phyloP scores from a whole-genome alignment of 78 protist genomes.

The Guillardia theta region DNA sequence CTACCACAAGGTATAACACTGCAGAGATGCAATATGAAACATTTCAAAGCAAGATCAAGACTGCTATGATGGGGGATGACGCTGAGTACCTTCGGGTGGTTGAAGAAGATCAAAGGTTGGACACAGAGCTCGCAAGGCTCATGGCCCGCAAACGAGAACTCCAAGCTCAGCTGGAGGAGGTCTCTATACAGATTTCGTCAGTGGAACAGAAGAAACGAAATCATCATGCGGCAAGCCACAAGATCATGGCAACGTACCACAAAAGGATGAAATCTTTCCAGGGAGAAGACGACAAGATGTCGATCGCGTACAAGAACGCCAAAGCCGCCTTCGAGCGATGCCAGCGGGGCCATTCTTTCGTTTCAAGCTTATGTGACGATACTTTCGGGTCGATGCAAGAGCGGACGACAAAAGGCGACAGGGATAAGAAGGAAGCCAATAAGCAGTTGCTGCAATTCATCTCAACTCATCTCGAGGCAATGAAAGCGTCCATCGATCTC shows the following conservation, averaged over 20 bases:
- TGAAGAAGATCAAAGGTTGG: not conserved
- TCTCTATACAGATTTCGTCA: not conserved
- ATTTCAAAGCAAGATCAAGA: not conserved
- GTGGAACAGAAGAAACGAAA: not conserved
- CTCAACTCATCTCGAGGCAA: not conserved
- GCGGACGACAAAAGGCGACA: not conserved
- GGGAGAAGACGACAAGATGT: not conserved
- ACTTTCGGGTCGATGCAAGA: not conserved
- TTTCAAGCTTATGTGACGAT: not conserved
- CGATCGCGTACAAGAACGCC: not conserved
- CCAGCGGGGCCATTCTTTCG: not conserved
- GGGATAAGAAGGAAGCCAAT: not conserved
- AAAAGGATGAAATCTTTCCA: not conserved
- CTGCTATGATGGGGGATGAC: constrained; percentile 25
- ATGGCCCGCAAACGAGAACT: not conserved
- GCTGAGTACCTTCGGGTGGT: not conserved
- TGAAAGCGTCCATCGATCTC: not conserved
- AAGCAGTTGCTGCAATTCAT: not conserved
- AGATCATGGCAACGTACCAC: not conserved
- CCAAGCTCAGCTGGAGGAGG: not conserved
- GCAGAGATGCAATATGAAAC: not conserved
- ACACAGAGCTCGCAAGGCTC: not conserved
- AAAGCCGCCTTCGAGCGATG: not conserved
- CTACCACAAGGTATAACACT: not conserved
- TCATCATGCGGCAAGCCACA: not conserved